phyloP scores from a whole-genome alignment of 2,329 filamentous ascomycete species.

The Beauveria brongniartii region DNA sequence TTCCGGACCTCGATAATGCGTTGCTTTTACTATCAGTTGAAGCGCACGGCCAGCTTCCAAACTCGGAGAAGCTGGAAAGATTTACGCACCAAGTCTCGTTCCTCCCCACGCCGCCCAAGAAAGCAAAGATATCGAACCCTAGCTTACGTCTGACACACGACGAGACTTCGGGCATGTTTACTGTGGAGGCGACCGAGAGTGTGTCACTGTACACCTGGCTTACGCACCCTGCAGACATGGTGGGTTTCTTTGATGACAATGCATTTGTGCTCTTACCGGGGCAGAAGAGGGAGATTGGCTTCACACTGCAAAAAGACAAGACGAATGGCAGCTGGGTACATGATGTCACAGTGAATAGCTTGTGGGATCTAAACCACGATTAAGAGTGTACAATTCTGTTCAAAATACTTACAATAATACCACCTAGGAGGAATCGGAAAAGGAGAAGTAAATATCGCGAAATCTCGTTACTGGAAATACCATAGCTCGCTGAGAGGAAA shows the following conservation, averaged over 20 bases:
- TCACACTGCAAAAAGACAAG: slow-evolving; percentile 12
- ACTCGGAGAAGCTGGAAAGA: background rate
- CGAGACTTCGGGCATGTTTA: slow-evolving; percentile 11
- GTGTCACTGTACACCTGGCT: slow-evolving; percentile 16
- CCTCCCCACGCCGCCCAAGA: slow-evolving; percentile 13
- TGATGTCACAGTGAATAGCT: slow-evolving; percentile 13
- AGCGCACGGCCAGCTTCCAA: slow-evolving; percentile 13
- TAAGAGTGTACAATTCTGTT: background rate
- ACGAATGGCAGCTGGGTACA: slow-evolving; percentile 13
- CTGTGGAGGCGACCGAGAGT: slow-evolving; percentile 12
- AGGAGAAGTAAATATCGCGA: background rate
- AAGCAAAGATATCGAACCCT: slow-evolving; percentile 13
- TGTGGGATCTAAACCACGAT: slow-evolving; percentile 13
- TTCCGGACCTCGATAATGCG: slow-evolving; percentile 6
- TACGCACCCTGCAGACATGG: slow-evolving; percentile 11
- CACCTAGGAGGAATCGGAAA: background rate
- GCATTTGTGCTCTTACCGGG: slow-evolving; percentile 14
- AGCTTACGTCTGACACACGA: slow-evolving; percentile 10
- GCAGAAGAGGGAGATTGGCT: slow-evolving; percentile 13
- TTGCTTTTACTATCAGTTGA: slow-evolving; percentile 11
- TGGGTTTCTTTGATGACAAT: slow-evolving; percentile 16
- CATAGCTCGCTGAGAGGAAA: too few relatives aligned
- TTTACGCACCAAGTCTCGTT: slow-evolving; percentile 13
- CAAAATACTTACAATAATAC: background rate
- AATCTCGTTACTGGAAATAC: background rate